Percentiles rank a stretch among this genome's conserved stretches.
Conservation (phyloP, 306 rosid species). For the Corylus avellana region DNA sequence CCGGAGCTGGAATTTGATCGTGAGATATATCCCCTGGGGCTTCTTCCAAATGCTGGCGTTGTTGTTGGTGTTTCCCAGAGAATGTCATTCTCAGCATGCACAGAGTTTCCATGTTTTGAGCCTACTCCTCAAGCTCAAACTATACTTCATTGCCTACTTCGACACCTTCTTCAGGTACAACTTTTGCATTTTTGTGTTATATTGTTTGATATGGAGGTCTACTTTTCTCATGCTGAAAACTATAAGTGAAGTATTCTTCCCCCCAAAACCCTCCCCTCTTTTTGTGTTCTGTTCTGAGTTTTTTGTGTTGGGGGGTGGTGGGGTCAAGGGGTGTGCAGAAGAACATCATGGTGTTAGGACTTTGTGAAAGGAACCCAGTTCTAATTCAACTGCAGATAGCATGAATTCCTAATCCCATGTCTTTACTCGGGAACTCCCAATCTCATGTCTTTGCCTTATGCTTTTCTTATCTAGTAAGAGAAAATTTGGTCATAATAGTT, state of each 20-base stretch:
- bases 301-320: background rate
- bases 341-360: background rate
- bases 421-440: slow-evolving; percentile 2
- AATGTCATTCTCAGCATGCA: slow-evolving; percentile 90
- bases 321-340: background rate
- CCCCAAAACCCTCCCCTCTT: background rate
- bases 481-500: slow-evolving; percentile 4
- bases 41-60: slow-evolving; percentile 95
- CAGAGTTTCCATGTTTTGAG: slow-evolving; percentile 98
- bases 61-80: slow-evolving; percentile 96
- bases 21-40: slow-evolving; percentile 95
- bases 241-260: background rate
- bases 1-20: slow-evolving; percentile 99
- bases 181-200: slow-evolving; percentile 1
- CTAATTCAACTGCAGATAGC: background rate
- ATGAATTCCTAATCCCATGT: background rate
- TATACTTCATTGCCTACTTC: slow-evolving; percentile 87
- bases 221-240: background rate
- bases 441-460: slow-evolving; percentile 14
- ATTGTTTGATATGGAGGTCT: background rate
- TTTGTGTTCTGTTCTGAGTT: background rate
- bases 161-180: slow-evolving; percentile 96
- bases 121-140: slow-evolving; percentile 99
- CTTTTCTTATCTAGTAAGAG: background rate
- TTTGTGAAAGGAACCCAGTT: background rate